A percentile compares a stretch with the other conserved stretches of the same genome.
Evolutionary conservation across 495 filamentous ascomycete species (phyloP).

Genomic region (Aspergillus incahuasiensis): DNA sequence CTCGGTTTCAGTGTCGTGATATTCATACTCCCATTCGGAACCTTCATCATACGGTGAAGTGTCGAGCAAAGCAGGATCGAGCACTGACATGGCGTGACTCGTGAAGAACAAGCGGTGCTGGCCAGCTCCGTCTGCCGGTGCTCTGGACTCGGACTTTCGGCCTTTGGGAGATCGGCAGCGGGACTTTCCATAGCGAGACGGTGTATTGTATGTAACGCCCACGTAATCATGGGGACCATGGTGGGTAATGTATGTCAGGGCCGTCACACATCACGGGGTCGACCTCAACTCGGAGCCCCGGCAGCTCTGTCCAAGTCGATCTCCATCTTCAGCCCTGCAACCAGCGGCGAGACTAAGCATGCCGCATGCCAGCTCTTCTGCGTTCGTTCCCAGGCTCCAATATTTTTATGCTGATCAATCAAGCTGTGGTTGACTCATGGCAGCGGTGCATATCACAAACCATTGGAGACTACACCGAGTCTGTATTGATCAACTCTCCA

Average conservation of each 20-base stretch:
- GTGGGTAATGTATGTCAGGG: too few relatives aligned
- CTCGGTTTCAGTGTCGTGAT: constrained; percentile 54
- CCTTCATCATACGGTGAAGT: constrained; percentile 12
- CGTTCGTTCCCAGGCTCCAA: not conserved
- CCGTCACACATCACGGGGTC: not conserved
- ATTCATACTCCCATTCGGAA: constrained; percentile 60
- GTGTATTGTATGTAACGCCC: not conserved
- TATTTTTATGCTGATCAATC: not conserved
- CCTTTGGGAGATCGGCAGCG: not conserved
- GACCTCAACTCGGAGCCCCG: not conserved
- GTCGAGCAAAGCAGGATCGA: constrained; percentile 25
- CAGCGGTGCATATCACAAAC: not conserved
- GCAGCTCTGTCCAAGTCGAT: not conserved
- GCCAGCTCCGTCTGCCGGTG: not conserved
- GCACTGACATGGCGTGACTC: constrained; percentile 10
- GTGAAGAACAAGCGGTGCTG: not conserved
- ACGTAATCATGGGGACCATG: too few relatives aligned
- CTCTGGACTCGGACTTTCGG: not conserved
- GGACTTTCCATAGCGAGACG: not conserved
- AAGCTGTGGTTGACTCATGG: not conserved
- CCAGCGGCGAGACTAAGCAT: not conserved
- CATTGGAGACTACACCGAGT: not conserved
- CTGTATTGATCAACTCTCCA: not conserved
- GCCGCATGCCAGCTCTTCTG: not conserved
- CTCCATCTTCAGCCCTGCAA: constrained; percentile 7